Base-by-base conservation (phyloP, 2,329 filamentous ascomycete species). In the Claviceps purpurea region DNA sequence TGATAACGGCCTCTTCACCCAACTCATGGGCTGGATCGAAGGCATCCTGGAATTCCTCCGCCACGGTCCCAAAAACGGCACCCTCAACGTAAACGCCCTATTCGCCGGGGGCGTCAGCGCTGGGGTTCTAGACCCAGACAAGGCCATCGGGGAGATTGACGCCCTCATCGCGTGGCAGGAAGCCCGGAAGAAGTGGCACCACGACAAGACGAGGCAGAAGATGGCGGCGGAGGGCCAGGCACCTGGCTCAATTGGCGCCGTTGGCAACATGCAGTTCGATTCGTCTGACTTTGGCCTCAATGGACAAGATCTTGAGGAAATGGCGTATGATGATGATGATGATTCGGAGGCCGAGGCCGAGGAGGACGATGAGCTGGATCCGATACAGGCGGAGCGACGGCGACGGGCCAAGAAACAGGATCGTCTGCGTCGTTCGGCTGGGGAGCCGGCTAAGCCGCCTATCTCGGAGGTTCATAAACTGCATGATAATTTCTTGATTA, bases 21-120 rank as follows among this genome's bases (percentile, higher is more conserved):
- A 94, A 61, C 78, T 98, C 50, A 98, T 98, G 93, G 83, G 83
- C 26, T 97, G 93, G 93, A 84, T 97, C 46, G 93, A 98, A 70
- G 87, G 85, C 39, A 97, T 98, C 54, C 78, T 98, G 5, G 87
- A 93, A 56, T 98, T 97, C 69, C 73, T 98, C 37, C 82, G 91
- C 46, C 84, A 89, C 57, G 93, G 93, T 0, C 93, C 90, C 1
- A 78, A 77, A 59, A 89, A 88, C 50, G 89, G 89, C 40, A 91
- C 86, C 57, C 73, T 98, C 20, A 90, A 98, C 64, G 89, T 98
- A 73, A 97, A 98, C 59, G 89, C 89, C 1, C 73, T 98, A 22
- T 91, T 97, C 64, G 84, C 88, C 57, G 89, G 88, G 26, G 88
- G 84, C 2, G 77, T 86, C 40, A 81, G 83, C 57, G 75, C 77